Conservation (phyloP, 1,284 basidiomycete genomes). For the Inonotus obliquus region DNA sequence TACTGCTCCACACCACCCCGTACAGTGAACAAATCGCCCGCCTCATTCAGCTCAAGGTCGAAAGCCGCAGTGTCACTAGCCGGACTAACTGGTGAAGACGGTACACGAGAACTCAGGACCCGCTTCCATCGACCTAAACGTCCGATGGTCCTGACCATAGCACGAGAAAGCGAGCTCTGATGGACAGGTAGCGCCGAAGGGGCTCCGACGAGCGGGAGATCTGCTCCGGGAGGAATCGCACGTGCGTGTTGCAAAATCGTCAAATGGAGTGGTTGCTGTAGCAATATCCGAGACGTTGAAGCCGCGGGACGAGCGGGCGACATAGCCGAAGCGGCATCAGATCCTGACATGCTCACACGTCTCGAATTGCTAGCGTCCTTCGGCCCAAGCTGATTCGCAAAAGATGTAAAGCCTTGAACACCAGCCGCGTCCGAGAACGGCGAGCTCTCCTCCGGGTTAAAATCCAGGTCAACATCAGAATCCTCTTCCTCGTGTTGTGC, state of each 20-base stretch:
- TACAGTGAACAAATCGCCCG: constrained; percentile 53
- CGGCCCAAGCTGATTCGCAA: constrained; percentile 19
- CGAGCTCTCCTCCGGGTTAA: constrained; percentile 42
- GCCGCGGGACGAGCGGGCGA: constrained; percentile 24
- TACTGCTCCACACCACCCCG: constrained; percentile 64
- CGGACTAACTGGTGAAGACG: constrained; percentile 36
- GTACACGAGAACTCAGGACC: constrained; percentile 56
- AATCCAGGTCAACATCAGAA: constrained; percentile 72
- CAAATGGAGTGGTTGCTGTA: constrained; percentile 35
- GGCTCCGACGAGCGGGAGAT: constrained; percentile 33
- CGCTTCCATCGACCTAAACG: constrained; percentile 78
- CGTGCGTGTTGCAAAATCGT: constrained; percentile 39
- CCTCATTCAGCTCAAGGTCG: constrained; percentile 56
- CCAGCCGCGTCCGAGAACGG: constrained; percentile 26
- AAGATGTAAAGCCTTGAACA: constrained; percentile 31
- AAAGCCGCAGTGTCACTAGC: constrained; percentile 60
- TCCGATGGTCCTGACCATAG: constrained; percentile 77
- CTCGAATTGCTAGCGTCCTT: not conserved
- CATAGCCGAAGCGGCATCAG: constrained; percentile 18
- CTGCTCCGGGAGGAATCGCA: constrained; percentile 25
- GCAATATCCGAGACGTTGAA: constrained; percentile 28
- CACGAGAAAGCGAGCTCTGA: constrained; percentile 65
- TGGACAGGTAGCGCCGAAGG: constrained; percentile 48
- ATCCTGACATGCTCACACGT: not conserved
- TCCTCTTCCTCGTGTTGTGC: constrained; percentile 45